Percentiles rank a stretch among this genome's conserved stretches.
Evolutionary conservation across 305 asterid species (phyloP).

Genomic region (Euphrasia arctica): DNA sequence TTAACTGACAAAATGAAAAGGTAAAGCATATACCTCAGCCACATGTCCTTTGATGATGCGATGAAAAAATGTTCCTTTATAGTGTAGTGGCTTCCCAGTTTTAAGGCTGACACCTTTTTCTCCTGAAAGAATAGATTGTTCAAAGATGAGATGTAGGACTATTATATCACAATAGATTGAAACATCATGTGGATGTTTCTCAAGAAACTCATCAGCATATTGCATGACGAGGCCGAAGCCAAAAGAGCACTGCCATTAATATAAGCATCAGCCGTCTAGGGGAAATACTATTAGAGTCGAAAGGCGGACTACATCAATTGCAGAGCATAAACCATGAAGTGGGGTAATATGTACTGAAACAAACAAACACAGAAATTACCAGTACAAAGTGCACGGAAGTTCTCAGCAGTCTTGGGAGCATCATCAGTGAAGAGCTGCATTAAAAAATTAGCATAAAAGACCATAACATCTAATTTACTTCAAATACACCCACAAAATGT

Average conservation of each 20-base stretch:
- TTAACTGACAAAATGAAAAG: slow-evolving; percentile 4
- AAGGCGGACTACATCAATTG: no score
- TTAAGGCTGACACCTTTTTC: slow-evolving; percentile 79
- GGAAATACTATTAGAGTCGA: no score
- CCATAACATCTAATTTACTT: background rate
- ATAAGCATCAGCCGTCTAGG: slow-evolving; percentile 5
- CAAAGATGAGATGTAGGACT: slow-evolving; percentile 13
- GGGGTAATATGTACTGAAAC: no score
- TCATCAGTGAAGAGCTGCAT: slow-evolving; percentile 86
- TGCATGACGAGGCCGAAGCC: background rate
- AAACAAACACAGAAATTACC: slow-evolving; percentile 39
- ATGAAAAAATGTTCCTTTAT: slow-evolving; percentile 94
- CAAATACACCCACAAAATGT: background rate
- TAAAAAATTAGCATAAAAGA: slow-evolving; percentile 9
- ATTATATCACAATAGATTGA: background rate
- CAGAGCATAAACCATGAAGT: no score
- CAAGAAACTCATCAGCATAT: slow-evolving; percentile 9
- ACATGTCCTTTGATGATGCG: slow-evolving; percentile 68
- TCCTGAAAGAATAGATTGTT: slow-evolving; percentile 48
- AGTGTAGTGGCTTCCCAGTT: slow-evolving; percentile 85
- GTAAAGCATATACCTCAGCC: slow-evolving; percentile 69
- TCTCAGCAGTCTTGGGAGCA: slow-evolving; percentile 93
- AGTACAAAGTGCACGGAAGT: slow-evolving; percentile 95
- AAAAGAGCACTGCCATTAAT: background rate
- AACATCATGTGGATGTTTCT: slow-evolving; percentile 13